phyloP scores from a whole-genome alignment of 2,329 filamentous ascomycete species.

The Aspergillus sp. region DNA sequence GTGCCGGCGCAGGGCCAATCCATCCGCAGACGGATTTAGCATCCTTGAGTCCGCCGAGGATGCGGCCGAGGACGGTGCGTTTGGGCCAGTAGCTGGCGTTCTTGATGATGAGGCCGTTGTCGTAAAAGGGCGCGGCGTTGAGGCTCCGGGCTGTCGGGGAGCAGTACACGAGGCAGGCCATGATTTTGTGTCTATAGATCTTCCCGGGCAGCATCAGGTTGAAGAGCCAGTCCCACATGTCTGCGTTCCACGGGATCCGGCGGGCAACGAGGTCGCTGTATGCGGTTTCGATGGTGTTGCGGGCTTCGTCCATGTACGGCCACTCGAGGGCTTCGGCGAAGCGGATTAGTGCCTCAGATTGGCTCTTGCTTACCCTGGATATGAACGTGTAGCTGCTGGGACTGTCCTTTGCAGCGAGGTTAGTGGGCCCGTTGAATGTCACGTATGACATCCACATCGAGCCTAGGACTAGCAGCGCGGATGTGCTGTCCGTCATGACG shows the following conservation, averaged over 20 bases:
- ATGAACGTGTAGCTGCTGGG: background rate
- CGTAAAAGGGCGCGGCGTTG: background rate
- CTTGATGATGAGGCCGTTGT: background rate
- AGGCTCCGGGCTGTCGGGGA: background rate
- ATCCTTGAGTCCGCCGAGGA: background rate
- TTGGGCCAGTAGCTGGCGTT: background rate
- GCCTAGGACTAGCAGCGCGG: background rate
- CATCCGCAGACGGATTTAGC: background rate
- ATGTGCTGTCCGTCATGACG: background rate
- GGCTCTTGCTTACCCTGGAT: background rate
- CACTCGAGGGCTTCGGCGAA: background rate
- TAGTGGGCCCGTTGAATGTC: background rate
- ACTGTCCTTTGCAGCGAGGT: background rate
- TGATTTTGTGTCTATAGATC: background rate
- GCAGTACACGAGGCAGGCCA: background rate
- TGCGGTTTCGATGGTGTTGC: background rate
- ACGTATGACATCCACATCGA: background rate
- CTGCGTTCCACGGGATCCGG: background rate
- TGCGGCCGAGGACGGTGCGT: background rate
- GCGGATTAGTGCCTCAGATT: background rate
- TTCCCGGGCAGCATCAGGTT: background rate
- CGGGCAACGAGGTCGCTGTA: background rate
- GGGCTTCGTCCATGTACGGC: background rate
- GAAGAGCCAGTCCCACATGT: background rate
- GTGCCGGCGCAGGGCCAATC: background rate